These are phyloP conservation scores for Rhytidhysteron rufulum DNA, from an alignment of 2,329 filamentous ascomycete genomes.

Conservation along the genomic window DNA sequence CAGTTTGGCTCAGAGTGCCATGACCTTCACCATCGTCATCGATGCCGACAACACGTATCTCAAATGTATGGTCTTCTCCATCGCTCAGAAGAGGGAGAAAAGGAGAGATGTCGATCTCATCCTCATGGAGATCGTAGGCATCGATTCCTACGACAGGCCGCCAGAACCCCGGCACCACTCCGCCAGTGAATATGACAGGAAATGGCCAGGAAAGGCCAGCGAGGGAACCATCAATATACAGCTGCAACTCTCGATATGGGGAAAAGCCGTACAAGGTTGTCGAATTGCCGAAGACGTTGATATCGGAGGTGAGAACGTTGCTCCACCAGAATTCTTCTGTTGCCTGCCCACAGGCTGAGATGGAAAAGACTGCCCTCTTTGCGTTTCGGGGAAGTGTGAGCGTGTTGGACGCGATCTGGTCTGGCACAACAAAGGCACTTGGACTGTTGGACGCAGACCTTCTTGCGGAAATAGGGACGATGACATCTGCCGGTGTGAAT, in stretches of 20 bases:
- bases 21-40: conserved; percentile 51
- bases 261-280: conserved; percentile 63
- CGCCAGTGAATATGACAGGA: conserved; percentile 78
- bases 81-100: conserved; percentile 69
- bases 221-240: conserved; percentile 67
- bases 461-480: conserved; percentile 62
- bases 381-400: conserved; percentile 64
- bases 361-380: conserved; percentile 66
- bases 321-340: conserved; percentile 84
- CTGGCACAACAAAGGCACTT: conserved; percentile 67
- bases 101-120: conserved; percentile 77
- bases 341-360: conserved; percentile 74
- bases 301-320: conserved; percentile 65
- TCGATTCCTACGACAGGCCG: conserved; percentile 74
- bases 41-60: conserved; percentile 64
- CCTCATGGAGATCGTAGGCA: conserved; percentile 73
- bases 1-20: conserved; percentile 50
- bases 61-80: conserved; percentile 61
- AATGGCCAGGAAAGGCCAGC: conserved; percentile 79
- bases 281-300: conserved; percentile 55
- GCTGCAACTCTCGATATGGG: conserved; percentile 73
- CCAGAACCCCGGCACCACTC: conserved; percentile 72
- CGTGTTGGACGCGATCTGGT: conserved; percentile 56
- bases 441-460: conserved; percentile 48
- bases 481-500: conserved; percentile 54